Evolutionary conservation across 1,284 basidiomycete genomes (phyloP), one percentile per base, ranked within the genome.

Genomic region (Pseudozyma thailandica): DNA sequence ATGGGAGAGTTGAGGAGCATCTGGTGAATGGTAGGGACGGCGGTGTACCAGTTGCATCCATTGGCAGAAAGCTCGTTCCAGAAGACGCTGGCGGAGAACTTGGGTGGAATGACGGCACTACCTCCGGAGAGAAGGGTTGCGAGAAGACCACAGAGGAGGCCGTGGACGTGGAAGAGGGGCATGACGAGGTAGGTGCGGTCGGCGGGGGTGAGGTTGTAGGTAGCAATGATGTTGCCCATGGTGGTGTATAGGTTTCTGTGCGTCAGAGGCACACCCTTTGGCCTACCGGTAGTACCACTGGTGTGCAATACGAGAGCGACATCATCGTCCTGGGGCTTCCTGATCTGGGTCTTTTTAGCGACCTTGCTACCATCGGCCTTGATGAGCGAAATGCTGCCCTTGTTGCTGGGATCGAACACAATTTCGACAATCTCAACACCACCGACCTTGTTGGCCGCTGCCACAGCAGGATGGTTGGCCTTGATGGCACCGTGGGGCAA

Each of bases 111-210:
- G 61, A 89, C 87, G 3, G 88, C 85, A 62, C 86, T 86, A 8
- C 88, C 88, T 5, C 87, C 87, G 18, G 87, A 87, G 38, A 88
- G 84, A 6, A 89, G 80, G 1, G 89, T 88, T 8, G 88, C 87
- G 18, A 89, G 85, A 23, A 90, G 84, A 68, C 88, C 89, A 53
- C 88, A 87, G 27, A 89, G 85, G 42, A 89, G 86, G 31, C 88
- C 88, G 51, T 88, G 88, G 18, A 89, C 88, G 73, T 89, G 89
- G 84, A 89, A 90, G 28, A 89, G 85, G 26, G 89, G 89, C 89
- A 90, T 90, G 85, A 90, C 89, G 26, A 86, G 81, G 72, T 84
- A 85, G 10, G 84, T 84, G n/a, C 84, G 77, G 68, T 86, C 85
- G 3, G 41, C 23, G 0, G 80, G 72, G 8, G 83, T 83, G n/a